Evolutionary conservation across 345 rosid genomes (phyloP), one percentile per base, ranked within the genome.

Genomic region (Viola odorata): DNA sequence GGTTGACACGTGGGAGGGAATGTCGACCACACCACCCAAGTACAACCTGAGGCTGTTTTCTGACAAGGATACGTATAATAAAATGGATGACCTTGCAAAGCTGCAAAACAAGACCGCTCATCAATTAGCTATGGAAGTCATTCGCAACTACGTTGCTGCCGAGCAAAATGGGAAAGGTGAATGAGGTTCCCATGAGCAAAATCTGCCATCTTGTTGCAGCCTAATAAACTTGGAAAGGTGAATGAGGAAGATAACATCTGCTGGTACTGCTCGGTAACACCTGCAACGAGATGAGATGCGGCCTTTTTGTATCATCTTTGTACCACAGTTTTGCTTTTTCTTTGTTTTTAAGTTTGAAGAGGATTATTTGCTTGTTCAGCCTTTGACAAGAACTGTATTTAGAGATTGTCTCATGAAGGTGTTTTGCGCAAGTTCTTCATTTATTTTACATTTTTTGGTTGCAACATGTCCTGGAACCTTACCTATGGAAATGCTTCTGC

Each of bases 1-100:
- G 62, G 90, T 88, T 58, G 81, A 82, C 62, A 69, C 80, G 13
- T 86, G 96, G 82, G 90, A 94, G 70, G 97, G 96, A 55, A 67
- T 73, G 10, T 62, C 37, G 57, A 68, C 57, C 63, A 44, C 70
- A 50, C 73, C 80, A 13, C 0, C 78, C 3, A 70, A 69, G 40
- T 75, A 78, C 81, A 80, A 79, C 78, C 77, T 87, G 60, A 81
- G 70, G 76, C 81, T 75, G 4, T 84, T 81, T 51, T 72, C 86
- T 8, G 95, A 87, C 58, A 85, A 75, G 68, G 84, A 75, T 64
- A 87, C 91, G 1, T 87, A 76, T 32, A 75, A 83, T 42, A 82
- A 84, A 47, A 39, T 87, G 71, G 91, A 84, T 9, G 88, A 73
- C 53, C 82, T 87, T 8, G 95, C 84, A 7, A 75, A 77, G 75